phyloP scores from a whole-genome alignment of 2,329 filamentous ascomycete genomes.

The Monilinia aucupariae region DNA sequence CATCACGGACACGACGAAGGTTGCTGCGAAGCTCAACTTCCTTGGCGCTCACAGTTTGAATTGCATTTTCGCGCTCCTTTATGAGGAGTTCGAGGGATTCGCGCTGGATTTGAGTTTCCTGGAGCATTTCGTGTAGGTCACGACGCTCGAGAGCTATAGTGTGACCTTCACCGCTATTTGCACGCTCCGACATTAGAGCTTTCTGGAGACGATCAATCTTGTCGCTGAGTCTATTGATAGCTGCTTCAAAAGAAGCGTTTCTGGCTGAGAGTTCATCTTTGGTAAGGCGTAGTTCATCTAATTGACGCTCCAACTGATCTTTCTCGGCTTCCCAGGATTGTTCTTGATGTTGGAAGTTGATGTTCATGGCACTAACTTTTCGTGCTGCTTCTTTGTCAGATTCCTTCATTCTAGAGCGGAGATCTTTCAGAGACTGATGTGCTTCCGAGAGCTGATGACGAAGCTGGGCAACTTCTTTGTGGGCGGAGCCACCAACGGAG shows the following conservation, averaged over 20 bases:
- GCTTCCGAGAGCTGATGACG: constrained; percentile 56
- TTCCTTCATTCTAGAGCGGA: constrained; percentile 45
- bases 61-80: constrained; percentile 60
- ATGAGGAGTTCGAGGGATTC: constrained; percentile 70
- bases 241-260: constrained; percentile 42
- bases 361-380: constrained; percentile 42
- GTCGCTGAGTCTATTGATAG: constrained; percentile 45
- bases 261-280: constrained; percentile 39
- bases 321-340: constrained; percentile 36
- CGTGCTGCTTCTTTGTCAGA: constrained; percentile 40
- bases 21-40: constrained; percentile 59
- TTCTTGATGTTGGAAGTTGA: constrained; percentile 47
- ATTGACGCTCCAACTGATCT: constrained; percentile 37
- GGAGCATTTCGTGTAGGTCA: constrained; percentile 56
- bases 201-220: constrained; percentile 41
- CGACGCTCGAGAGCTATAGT: constrained; percentile 53
- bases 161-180: constrained; percentile 51
- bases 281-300: constrained; percentile 43
- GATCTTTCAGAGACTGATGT: constrained; percentile 55
- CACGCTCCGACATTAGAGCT: constrained; percentile 50
- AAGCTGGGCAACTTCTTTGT: constrained; percentile 54
- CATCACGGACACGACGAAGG: constrained; percentile 63
- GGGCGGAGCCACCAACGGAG: constrained; percentile 46
- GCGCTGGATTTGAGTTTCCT: constrained; percentile 56
- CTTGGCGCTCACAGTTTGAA: constrained; percentile 51